Evolutionary conservation across 148 eudicot species (phyloP).

Genomic region (Amaranthus hypochondriacus): DNA sequence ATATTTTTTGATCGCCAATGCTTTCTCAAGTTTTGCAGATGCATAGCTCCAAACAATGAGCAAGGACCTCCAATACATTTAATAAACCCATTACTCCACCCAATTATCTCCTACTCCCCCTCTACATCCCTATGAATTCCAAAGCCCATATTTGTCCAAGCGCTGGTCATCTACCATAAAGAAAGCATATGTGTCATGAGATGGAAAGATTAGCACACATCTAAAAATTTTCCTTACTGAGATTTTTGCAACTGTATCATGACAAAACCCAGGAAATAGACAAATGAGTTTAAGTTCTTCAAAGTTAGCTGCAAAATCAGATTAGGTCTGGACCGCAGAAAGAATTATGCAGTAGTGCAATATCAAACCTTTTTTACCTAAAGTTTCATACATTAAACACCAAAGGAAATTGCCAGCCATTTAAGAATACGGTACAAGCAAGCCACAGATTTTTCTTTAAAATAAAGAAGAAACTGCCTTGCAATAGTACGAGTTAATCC

Average conservation of each 20-base stretch:
- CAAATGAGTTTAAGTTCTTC: constrained; percentile 11
- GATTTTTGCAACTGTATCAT: constrained; percentile 14
- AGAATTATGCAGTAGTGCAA: neutral
- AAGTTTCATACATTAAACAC: neutral
- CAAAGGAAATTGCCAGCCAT: neutral
- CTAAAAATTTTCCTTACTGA: constrained; percentile 49
- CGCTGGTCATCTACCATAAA: constrained; percentile 95
- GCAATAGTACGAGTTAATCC: too few species aligned
- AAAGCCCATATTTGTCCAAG: constrained; percentile 97
- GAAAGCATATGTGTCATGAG: constrained; percentile 84
- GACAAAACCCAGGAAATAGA: constrained; percentile 11
- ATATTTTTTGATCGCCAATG: constrained; percentile 58
- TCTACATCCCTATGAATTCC: constrained; percentile 94
- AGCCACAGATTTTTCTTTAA: neutral
- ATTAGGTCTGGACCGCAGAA: constrained; percentile 3
- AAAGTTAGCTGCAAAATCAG: neutral
- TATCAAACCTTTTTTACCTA: neutral
- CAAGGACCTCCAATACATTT: constrained; percentile 60
- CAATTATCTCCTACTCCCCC: constrained; percentile 69
- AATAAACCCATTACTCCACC: constrained; percentile 71
- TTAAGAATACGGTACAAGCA: neutral
- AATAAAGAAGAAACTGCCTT: too few species aligned
- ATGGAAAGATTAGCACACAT: constrained; percentile 41
- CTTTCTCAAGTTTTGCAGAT: constrained; percentile 57
- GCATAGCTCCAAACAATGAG: constrained; percentile 59